Conservation (phyloP, 1,284 basidiomycete genomes). For the Malassezia restricta region DNA sequence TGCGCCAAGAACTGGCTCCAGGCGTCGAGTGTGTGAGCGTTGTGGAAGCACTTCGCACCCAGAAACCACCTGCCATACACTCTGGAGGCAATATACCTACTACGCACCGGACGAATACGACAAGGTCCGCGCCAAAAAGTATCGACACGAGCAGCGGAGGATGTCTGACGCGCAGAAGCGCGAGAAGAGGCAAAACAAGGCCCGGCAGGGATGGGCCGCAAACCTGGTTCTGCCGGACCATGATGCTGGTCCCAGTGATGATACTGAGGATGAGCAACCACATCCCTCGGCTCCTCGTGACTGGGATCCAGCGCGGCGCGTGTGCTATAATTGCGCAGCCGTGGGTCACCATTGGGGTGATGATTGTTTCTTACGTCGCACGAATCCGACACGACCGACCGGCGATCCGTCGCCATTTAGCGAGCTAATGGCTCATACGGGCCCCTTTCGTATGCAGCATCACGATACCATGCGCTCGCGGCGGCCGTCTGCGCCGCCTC, state of each 20-base stretch:
- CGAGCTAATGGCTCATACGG: conserved; percentile 56
- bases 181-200: conserved; percentile 1
- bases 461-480: background rate
- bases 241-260: conserved; percentile 11
- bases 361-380: conserved; percentile 58
- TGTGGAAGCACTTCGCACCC: conserved; percentile 63
- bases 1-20: conserved; percentile 11
- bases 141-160: conserved; percentile 12
- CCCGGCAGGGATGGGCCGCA: conserved; percentile 5
- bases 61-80: conserved; percentile 66
- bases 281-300: conserved; percentile 8
- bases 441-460: conserved; percentile 52
- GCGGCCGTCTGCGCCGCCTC: background rate
- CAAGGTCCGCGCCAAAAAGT: conserved; percentile 14
- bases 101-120: conserved; percentile 54
- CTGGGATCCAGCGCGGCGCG: conserved; percentile 47
- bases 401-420: conserved; percentile 64
- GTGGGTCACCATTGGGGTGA: conserved; percentile 68
- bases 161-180: background rate
- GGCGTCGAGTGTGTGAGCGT: conserved; percentile 55
- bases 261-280: conserved; percentile 10
- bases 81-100: conserved; percentile 79
- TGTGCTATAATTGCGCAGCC: conserved; percentile 79
- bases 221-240: conserved; percentile 6
- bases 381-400: conserved; percentile 51